A percentile compares a stretch with the other conserved stretches of the same genome.
Conservation (phyloP, 495 filamentous ascomycete genomes). For the Penicillium subrubescens region DNA sequence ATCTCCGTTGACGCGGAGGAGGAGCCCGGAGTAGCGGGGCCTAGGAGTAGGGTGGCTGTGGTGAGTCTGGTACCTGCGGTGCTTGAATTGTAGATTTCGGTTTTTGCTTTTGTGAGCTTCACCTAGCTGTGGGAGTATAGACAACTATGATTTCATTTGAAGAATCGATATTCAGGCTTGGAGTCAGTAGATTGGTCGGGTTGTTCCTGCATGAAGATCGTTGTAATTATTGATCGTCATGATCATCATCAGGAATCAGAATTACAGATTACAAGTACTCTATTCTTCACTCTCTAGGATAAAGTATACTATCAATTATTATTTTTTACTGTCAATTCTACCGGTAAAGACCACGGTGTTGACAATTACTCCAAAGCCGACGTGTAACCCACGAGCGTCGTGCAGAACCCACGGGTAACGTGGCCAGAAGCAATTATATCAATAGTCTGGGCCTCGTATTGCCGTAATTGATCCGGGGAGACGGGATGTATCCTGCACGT, state of each 20-base stretch:
- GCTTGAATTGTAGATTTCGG: background rate
- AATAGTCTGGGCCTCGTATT: slow-evolving; percentile 4
- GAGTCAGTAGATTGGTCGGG: background rate
- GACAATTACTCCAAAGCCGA: background rate
- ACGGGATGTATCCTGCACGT: background rate
- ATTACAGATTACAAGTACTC: background rate
- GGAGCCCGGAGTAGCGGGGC: background rate
- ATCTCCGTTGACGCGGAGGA: slow-evolving; percentile 16
- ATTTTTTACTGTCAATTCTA: background rate
- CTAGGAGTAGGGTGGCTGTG: background rate
- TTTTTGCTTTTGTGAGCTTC: background rate
- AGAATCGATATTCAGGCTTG: background rate
- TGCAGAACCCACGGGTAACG: background rate
- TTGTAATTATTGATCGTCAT: slow-evolving; percentile 1
- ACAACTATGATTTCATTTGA: background rate
- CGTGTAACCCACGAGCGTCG: slow-evolving; percentile 3
- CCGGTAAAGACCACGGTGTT: slow-evolving; percentile 2
- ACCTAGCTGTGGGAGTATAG: background rate
- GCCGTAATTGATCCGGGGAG: slow-evolving; percentile 1
- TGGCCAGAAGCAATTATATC: slow-evolving; percentile 8
- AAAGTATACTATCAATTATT: background rate
- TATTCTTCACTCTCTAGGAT: background rate
- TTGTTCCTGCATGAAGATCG: background rate
- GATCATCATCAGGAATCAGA: background rate
- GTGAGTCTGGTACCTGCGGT: background rate